These are phyloP conservation scores for Coniophora puteana DNA, from an alignment of 1,284 basidiomycete species.

Conservation along the genomic window DNA sequence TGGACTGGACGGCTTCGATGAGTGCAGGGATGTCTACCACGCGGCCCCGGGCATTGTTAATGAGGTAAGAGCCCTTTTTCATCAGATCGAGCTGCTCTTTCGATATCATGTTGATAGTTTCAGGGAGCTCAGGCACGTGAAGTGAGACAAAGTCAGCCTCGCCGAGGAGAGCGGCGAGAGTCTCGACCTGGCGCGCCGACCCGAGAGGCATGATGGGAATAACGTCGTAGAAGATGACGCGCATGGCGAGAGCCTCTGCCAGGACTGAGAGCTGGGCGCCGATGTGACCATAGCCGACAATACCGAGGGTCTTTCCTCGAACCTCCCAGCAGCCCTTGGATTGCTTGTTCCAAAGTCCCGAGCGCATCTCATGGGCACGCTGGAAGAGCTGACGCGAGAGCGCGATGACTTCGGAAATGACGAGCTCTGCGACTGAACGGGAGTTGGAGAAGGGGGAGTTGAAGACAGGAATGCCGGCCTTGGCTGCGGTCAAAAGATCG, in stretches of 20 bases:
- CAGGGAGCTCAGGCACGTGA: constrained; percentile 95
- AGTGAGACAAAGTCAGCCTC: constrained; percentile 93
- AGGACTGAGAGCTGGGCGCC: constrained; percentile 97
- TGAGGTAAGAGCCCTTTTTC: constrained; percentile 94
- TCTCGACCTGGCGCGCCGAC: constrained; percentile 86
- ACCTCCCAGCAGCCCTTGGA: constrained; percentile 99
- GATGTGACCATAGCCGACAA: constrained; percentile 98
- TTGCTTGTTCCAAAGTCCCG: constrained; percentile 98
- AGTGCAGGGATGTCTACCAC: constrained; percentile 96
- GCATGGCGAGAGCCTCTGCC: constrained; percentile 95
- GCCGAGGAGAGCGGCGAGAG: constrained; percentile 74
- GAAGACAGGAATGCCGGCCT: constrained; percentile 95
- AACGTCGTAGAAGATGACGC: constrained; percentile 95
- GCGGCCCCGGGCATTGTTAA: constrained; percentile 96
- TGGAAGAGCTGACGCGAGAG: constrained; percentile 95
- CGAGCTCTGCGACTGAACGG: constrained; percentile 97
- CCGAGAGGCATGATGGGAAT: constrained; percentile 98
- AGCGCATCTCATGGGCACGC: constrained; percentile 83
- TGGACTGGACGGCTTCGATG: constrained; percentile 76
- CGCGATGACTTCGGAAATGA: constrained; percentile 91
- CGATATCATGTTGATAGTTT: constrained; percentile 95
- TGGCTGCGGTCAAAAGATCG: constrained; percentile 82
- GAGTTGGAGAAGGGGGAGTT: constrained; percentile 99
- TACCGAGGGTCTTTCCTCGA: constrained; percentile 96
- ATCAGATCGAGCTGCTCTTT: constrained; percentile 77